Base-by-base conservation (phyloP, 2,329 filamentous ascomycete genomes). In the Cercospora janseana region DNA sequence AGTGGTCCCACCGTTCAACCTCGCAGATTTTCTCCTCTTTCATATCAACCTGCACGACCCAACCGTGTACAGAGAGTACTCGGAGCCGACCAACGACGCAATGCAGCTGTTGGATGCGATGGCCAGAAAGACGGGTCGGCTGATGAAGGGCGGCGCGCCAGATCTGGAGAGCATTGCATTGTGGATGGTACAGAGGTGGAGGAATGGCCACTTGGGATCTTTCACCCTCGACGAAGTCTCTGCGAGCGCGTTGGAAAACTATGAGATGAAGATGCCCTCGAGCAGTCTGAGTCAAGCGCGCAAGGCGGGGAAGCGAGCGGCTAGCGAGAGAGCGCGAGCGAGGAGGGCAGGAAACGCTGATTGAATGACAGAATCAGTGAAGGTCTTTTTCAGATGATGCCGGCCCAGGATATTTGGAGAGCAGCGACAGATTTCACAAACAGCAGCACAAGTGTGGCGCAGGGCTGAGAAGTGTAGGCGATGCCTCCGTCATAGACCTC, bases 11-110 rank as follows among this genome's bases (percentile, higher is more conserved):
- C 79, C 85, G 12, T 80, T 87, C 51, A 87, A 87, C 18, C 72
- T 97, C 8, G 91, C 87, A 26, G 93, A 98, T 66, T 98, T 95
- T 68, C 77, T 97, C 15, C 81, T 98, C 6, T 97, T 82, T 70
- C 83, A 84, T 48, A 76, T 97, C 51, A 98, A 98, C 66, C 71
- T 78, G 28, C 73, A 77, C 51, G 77, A 85, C 59, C 80, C 85
- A 0, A 55, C 59, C 6, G 49, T 84, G 4, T 95, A 95, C 69
- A 63, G 67, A 1, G 75, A 78, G 8, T 89, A 82, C 65, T 79
- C 75, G 42, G 64, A 69, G 27, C 89, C 91, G 0, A 97, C 93
- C 1, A 95, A 97, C 68, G 87, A 95, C 58, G 75, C 95, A n/a
- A 71, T 78, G 40, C 77, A 80, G 31, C 79, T 96, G 20, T 77